A percentile compares a stretch with the other conserved stretches of the same genome.
Evolutionary conservation across 495 filamentous ascomycete genomes (phyloP).

Genomic region (Penicillium canescens): DNA sequence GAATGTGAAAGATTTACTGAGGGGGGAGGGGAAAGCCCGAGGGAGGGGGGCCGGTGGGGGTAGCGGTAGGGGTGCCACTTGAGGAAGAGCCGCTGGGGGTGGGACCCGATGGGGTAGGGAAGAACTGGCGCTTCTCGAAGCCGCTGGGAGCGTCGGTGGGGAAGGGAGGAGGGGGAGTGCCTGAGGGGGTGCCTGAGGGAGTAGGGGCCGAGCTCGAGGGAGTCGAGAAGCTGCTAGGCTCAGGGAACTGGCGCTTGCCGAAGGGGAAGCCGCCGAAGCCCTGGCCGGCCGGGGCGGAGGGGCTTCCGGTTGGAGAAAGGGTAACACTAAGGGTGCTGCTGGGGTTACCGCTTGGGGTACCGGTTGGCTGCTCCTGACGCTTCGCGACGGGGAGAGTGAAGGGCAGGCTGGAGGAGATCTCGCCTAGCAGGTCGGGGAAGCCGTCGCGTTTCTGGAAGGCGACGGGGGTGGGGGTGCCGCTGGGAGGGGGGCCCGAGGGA

Average conservation of each 20-base stretch:
- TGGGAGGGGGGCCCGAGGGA: conserved; percentile 5
- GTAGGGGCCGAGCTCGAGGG: no score
- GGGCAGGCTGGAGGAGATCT: no score
- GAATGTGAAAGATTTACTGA: background rate
- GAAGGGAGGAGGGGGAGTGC: background rate
- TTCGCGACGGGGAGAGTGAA: no score
- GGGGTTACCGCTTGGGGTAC: no score
- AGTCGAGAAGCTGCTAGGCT: background rate
- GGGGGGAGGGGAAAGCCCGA: background rate
- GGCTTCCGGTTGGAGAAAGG: no score
- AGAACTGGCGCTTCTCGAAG: conserved; percentile 2
- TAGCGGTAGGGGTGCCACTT: background rate
- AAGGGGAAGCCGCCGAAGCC: background rate
- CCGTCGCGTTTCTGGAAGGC: no score
- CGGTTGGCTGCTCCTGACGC: no score
- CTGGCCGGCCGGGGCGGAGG: no score
- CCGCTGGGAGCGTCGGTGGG: background rate
- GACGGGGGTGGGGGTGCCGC: background rate
- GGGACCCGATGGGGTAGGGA: background rate
- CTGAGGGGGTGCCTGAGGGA: background rate
- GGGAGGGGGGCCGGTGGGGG: background rate
- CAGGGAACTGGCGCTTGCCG: background rate
- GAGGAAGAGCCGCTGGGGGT: background rate
- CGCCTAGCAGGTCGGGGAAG: no score
- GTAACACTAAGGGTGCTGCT: no score